Conservation (phyloP, 108 stramenopile species). For the Pseudonitzschia multiseries region DNA sequence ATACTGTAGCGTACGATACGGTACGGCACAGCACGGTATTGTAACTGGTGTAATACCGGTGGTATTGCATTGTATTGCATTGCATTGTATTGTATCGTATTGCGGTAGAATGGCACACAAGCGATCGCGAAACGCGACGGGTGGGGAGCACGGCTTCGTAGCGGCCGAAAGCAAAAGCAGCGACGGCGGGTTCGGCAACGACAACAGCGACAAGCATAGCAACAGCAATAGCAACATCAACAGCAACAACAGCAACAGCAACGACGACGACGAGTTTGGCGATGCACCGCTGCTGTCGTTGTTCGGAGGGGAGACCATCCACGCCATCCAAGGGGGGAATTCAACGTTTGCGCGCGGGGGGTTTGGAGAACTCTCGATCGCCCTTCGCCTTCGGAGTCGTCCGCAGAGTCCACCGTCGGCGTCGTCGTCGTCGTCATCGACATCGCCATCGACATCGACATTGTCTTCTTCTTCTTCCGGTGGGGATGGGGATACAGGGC, state of each 20-base stretch:
- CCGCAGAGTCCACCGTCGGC: not conserved
- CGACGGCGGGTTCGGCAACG: not conserved
- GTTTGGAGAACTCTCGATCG: constrained; percentile 70
- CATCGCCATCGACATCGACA: too few species aligned
- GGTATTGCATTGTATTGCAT: too few species aligned
- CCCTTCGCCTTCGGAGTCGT: constrained; percentile 35
- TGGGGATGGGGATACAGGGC: too few species aligned
- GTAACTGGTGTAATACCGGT: too few species aligned
- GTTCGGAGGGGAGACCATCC: constrained; percentile 21
- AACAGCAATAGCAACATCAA: not conserved
- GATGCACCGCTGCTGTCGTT: not conserved
- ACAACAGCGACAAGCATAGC: not conserved
- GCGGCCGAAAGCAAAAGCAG: too few species aligned
- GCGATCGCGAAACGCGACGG: not conserved
- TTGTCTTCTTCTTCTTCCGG: too few species aligned
- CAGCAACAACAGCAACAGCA: not conserved
- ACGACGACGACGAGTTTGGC: not conserved
- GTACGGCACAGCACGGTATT: too few species aligned
- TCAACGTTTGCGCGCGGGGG: constrained; percentile 48
- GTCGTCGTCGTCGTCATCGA: not conserved
- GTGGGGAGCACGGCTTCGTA: not conserved
- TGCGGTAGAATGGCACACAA: constrained; percentile 4
- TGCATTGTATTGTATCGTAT: too few species aligned
- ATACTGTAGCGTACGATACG: too few species aligned
- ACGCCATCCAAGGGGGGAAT: constrained; percentile 14